Evolutionary conservation across 1,139 yeast genomes (phyloP), one percentile per base, ranked within the genome.

Genomic region (Candida freyschussii): DNA sequence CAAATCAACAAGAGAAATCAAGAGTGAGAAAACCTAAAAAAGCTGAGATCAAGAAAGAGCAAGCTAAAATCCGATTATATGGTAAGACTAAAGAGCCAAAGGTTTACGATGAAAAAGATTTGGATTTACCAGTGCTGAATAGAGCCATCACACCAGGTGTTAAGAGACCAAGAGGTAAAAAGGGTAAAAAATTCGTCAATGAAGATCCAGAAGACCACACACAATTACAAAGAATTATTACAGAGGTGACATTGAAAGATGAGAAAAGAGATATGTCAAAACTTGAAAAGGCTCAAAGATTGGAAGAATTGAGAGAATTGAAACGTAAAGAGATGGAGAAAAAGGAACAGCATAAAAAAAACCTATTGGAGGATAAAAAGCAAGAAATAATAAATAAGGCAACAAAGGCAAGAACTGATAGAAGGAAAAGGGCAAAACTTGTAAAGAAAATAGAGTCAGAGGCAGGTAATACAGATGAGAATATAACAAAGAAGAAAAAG

Each of bases 261-360:
- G 96, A 89, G 49, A 71, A 75, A 32, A 74, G 76, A n/a, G 80
- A 83, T 50, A 96, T 93, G 52, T 82, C 95, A 47, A 89, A 87
- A 59, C 66, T 91, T 40, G 98, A 91, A 56, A 84, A 84, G 55
- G 79, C 95, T 3, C 74, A 86, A 52, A 79, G 95, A 57, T 67
- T 91, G 32, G 97, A 91, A 57, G 95, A 84, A 51, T 75, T 91
- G 44, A 71, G 98, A 53, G 96, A 85, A 32, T 67, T 86, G 47
- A 85, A 83, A 65, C 76, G 85, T 53, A 71, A 78, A 59, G 97
- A 91, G 57, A 75, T 89, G 45, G 96, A 89, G 55, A 67, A 81
- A 56, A 82, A 80, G 55, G 96, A 89, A 50, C 71, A 72, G 34
- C 77, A 66, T 24, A 85, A 86, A 63, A 63, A 67, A 43, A 72